A percentile compares a stretch with the other conserved stretches of the same genome.
Evolutionary conservation across 768 basidiomycete genomes (phyloP).

Genomic region (Amanita jacksonii): DNA sequence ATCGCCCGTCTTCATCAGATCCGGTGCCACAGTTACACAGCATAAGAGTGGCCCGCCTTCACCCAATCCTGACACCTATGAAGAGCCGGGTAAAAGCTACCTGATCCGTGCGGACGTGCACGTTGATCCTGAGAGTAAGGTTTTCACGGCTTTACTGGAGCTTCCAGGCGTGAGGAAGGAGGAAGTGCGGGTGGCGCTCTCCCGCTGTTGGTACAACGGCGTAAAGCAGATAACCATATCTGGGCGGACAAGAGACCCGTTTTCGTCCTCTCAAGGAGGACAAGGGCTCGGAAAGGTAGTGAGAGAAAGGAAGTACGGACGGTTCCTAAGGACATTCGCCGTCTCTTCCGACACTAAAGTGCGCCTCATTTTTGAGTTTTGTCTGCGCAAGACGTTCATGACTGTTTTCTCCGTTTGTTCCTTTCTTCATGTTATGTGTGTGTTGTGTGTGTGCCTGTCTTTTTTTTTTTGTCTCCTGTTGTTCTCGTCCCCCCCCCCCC

Average conservation of each 20-base stretch:
- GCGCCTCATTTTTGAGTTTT: slow-evolving; percentile 17
- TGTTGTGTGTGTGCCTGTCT: slow-evolving; percentile 6
- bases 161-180: slow-evolving; percentile 55
- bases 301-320: slow-evolving; percentile 47
- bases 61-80: slow-evolving; percentile 9
- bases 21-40: slow-evolving; percentile 9
- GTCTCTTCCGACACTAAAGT: slow-evolving; percentile 52
- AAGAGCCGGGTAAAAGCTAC: slow-evolving; percentile 20
- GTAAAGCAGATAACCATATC: slow-evolving; percentile 51
- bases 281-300: slow-evolving; percentile 21
- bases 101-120: slow-evolving; percentile 53
- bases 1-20: no score
- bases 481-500: no score
- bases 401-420: slow-evolving; percentile 9
- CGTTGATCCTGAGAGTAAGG: slow-evolving; percentile 40
- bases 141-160: slow-evolving; percentile 54
- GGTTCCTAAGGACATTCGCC: slow-evolving; percentile 37
- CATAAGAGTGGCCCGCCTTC: slow-evolving; percentile 15
- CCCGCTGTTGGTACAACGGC: slow-evolving; percentile 51
- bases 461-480: slow-evolving; percentile 13
- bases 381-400: slow-evolving; percentile 7
- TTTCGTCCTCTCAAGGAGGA: slow-evolving; percentile 22
- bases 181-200: slow-evolving; percentile 51
- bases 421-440: slow-evolving; percentile 2
- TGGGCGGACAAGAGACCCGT: slow-evolving; percentile 33